Evolutionary conservation across 192 early-diverging fungal genomes (phyloP), one percentile per base, ranked within the genome.

Genomic region (Umbelopsis sp.): DNA sequence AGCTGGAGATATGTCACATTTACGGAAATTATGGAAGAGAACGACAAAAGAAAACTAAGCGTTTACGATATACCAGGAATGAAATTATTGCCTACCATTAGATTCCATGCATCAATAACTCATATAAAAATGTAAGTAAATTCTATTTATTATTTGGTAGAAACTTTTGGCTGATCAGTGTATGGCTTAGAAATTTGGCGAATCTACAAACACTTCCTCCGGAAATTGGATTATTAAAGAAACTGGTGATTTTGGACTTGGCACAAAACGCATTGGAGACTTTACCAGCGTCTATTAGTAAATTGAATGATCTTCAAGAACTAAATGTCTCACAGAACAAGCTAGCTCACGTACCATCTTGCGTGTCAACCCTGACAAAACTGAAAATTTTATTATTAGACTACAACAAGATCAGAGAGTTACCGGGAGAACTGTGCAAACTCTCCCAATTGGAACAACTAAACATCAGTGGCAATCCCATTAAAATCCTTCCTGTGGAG

Each of bases 261-360:
- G 55, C 27, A 22, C 55, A 61, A 30, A 61, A 61, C 30, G 12
- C 33, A 37, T 35, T 61, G 5, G 55, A 61, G n/a, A 69, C 75
- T 47, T 83, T 95, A 68, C 94, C 94, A 23, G 73, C 84, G 3
- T 87, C 91, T 64, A 88, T 95, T 64, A 92, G 92, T 8, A 87
- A 90, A 58, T 72, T 95, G 66, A 80, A 83, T 44, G 84, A 87
- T 74, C 73, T 96, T n/a, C 81, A 79, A 35, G 71, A 76, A 4
- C 82, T 95, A 4, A 79, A 78, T 21, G 66, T 95, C 3, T 74
- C 86, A 20, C 80, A 84, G 21, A 95, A 95, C 77, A 75, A 71
- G 10, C 72, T 95, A 9, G 78, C 69, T 1, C 25, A 49, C 3
- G 71, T 96, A 0, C 93, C 94, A 67, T 84, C 86, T 15, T 80